Conservation (phyloP, 2,329 filamentous ascomycete species). For the Beauveria rudraprayagi region DNA sequence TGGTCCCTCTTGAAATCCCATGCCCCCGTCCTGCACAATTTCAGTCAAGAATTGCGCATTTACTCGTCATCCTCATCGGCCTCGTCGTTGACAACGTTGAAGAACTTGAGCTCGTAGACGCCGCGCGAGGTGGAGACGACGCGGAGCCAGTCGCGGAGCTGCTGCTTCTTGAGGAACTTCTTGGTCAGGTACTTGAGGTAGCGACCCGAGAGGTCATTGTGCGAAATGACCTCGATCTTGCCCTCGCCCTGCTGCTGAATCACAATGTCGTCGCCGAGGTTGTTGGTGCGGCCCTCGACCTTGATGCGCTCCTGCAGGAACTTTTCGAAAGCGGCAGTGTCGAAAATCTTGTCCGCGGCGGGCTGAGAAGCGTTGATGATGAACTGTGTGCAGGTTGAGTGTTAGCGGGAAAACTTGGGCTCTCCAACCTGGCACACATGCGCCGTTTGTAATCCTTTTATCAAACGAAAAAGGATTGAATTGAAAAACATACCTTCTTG, state of each 20-base stretch:
- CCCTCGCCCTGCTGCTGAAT: conserved; percentile 90
- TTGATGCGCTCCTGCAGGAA: conserved; percentile 99
- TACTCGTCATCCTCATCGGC: conserved; percentile 98
- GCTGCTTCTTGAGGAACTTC: conserved; percentile 99
- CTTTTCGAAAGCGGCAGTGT: conserved; percentile 97
- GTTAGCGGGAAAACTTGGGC: conserved; percentile 11
- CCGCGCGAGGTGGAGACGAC: conserved; percentile 97
- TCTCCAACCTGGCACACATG: not conserved
- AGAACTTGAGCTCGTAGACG: conserved; percentile 99
- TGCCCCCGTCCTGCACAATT: not conserved
- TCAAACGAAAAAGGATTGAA: not conserved
- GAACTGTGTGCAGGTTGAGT: conserved; percentile 57
- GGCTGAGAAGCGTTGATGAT: conserved; percentile 99
- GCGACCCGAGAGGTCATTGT: conserved; percentile 96
- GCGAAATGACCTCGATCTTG: conserved; percentile 95
- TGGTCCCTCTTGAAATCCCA: not conserved
- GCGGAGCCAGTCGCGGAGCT: conserved; percentile 99
- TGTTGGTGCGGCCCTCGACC: conserved; percentile 95
- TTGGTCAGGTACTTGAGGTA: conserved; percentile 99
- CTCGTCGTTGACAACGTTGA: conserved; percentile 99
- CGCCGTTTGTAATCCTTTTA: not conserved
- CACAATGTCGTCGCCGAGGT: conserved; percentile 88
- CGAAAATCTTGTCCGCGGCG: conserved; percentile 99
- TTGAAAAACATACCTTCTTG: conserved; percentile 61
- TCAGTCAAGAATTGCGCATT: conserved; percentile 21